Percentiles rank a stretch among this genome's conserved stretches.
Conservation (phyloP, 1,284 basidiomycete genomes). For the Rhodofomes roseus region DNA sequence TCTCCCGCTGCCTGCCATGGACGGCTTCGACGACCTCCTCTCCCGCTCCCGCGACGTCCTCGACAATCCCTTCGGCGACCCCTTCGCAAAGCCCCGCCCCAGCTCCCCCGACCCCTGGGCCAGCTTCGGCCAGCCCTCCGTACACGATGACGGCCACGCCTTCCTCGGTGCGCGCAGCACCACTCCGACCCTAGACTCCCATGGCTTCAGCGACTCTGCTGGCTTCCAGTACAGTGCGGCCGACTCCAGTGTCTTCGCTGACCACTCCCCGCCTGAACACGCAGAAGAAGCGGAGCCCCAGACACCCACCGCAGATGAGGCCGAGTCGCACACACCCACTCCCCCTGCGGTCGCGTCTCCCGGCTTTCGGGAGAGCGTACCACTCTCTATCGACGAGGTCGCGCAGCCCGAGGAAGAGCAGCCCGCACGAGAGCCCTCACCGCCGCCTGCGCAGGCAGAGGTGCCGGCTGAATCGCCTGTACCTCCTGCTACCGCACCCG, state of each 20-base stretch:
- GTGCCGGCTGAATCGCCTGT: slow-evolving; percentile 17
- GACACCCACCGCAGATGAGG: slow-evolving; percentile 32
- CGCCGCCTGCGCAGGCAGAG: slow-evolving; percentile 13
- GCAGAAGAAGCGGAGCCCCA: background rate
- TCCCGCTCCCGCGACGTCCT: slow-evolving; percentile 56
- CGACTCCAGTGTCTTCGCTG: slow-evolving; percentile 41
- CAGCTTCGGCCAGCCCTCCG: slow-evolving; percentile 32
- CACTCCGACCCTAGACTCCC: slow-evolving; percentile 10
- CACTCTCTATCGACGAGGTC: slow-evolving; percentile 19
- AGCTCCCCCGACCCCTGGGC: slow-evolving; percentile 78
- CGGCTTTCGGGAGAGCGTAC: slow-evolving; percentile 30
- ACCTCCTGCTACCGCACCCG: slow-evolving; percentile 5
- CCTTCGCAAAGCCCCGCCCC: slow-evolving; percentile 60
- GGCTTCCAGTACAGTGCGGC: slow-evolving; percentile 2
- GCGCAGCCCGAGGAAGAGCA: slow-evolving; percentile 21
- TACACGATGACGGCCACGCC: slow-evolving; percentile 21
- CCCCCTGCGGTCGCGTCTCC: slow-evolving; percentile 15
- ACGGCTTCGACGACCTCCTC: slow-evolving; percentile 73
- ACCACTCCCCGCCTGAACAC: slow-evolving; percentile 28
- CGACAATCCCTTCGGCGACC: slow-evolving; percentile 77
- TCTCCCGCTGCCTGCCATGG: slow-evolving; percentile 15
- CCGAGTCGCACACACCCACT: slow-evolving; percentile 10
- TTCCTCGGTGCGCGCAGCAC: slow-evolving; percentile 19
- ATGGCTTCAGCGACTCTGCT: slow-evolving; percentile 7
- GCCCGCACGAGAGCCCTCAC: slow-evolving; percentile 19